A percentile compares a stretch with the other conserved stretches of the same genome.
Evolutionary conservation across 345 rosid genomes (phyloP).

Genomic region (Aegle marmelos): DNA sequence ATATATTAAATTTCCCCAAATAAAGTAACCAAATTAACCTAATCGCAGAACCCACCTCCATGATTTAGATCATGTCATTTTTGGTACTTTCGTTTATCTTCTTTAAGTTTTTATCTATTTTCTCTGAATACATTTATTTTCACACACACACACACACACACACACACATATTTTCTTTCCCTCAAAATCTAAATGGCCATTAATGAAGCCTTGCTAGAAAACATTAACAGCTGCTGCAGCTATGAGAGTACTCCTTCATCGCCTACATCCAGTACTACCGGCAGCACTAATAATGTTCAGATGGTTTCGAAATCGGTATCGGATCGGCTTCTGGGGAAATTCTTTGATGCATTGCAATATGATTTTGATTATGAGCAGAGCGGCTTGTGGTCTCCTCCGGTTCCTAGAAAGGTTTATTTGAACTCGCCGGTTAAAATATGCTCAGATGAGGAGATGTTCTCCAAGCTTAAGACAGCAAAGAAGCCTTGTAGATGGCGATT

Average conservation of each 20-base stretch:
- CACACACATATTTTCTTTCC: background rate
- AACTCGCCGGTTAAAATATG: constrained; percentile 20
- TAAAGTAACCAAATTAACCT: background rate
- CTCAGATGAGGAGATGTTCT: background rate
- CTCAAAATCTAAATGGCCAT: background rate
- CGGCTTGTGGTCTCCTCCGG: constrained; percentile 41
- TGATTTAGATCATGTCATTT: background rate
- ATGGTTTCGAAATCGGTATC: constrained; percentile 29
- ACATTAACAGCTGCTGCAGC: background rate
- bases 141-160: too few relatives aligned
- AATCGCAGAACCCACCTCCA: background rate
- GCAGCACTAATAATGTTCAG: constrained; percentile 8
- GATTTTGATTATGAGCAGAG: constrained; percentile 41
- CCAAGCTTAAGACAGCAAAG: constrained; percentile 18
- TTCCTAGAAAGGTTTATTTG: constrained; percentile 21
- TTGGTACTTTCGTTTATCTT: background rate
- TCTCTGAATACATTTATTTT: too few relatives aligned
- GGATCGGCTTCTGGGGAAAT: constrained; percentile 33
- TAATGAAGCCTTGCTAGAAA: background rate
- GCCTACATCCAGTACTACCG: background rate
- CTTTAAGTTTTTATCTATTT: background rate
- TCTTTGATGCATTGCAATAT: constrained; percentile 36
- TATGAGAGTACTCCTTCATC: background rate
- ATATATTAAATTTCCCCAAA: background rate
- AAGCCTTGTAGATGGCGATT: constrained; percentile 8